Conservation (phyloP, 495 filamentous ascomycete genomes). For the Aspergillus campestris region DNA sequence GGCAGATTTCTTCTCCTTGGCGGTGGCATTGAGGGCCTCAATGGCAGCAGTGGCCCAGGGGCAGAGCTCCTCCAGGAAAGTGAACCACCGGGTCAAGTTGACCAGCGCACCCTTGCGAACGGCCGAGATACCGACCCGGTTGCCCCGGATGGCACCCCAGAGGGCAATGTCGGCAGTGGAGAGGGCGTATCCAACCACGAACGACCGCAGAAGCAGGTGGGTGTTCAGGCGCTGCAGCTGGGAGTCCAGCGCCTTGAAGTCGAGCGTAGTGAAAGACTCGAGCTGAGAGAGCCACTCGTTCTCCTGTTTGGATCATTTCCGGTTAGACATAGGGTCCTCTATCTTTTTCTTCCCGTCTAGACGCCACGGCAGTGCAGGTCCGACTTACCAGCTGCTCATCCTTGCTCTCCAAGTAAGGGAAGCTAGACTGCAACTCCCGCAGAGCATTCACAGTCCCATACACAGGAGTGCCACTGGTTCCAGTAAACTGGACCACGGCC, state of each 20-base stretch:
- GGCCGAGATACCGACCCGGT: conserved; percentile 73
- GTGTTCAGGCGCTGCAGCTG: conserved; percentile 69
- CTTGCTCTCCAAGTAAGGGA: conserved; percentile 38
- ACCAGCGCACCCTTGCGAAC: conserved; percentile 68
- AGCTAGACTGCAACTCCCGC: conserved; percentile 29
- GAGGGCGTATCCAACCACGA: conserved; percentile 74
- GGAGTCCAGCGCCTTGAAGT: conserved; percentile 77
- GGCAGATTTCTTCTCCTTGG: conserved; percentile 57
- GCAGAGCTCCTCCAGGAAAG: conserved; percentile 72
- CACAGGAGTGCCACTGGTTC: conserved; percentile 20
- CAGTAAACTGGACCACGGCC: conserved; percentile 31
- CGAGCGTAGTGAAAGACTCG: conserved; percentile 44
- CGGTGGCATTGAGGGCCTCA: conserved; percentile 51
- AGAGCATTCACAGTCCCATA: conserved; percentile 32
- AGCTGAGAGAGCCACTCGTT: conserved; percentile 51
- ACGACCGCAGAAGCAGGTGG: conserved; percentile 77
- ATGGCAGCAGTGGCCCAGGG: conserved; percentile 47
- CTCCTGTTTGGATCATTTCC: conserved; percentile 21
- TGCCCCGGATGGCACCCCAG: conserved; percentile 79
- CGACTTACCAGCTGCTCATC: conserved; percentile 33
- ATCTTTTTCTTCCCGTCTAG: too few species aligned
- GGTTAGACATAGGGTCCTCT: too few species aligned
- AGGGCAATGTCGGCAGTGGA: conserved; percentile 72
- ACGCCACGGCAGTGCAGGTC: neutral
- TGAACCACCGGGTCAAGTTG: conserved; percentile 85